phyloP scores from a whole-genome alignment of 2,329 filamentous ascomycete genomes.

The Diaporthe sp. region DNA sequence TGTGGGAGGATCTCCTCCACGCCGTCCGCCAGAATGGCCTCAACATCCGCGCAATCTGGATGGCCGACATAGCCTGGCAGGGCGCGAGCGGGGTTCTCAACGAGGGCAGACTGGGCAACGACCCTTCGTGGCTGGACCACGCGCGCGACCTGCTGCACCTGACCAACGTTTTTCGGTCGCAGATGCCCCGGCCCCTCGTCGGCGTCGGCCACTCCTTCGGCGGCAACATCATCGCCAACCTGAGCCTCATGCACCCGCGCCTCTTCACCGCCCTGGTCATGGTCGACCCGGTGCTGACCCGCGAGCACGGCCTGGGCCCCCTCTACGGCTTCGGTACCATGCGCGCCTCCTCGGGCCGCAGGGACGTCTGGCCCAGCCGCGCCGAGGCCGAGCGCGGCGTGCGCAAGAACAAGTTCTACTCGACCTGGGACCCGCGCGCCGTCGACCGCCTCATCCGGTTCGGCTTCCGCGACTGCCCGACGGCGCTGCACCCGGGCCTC shows the following conservation, averaged over 20 bases:
- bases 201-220: constrained; percentile 94
- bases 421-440: constrained; percentile 84
- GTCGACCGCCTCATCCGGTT: constrained; percentile 79
- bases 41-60: constrained; percentile 86
- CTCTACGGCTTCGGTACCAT: constrained; percentile 57
- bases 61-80: constrained; percentile 89
- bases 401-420: constrained; percentile 79
- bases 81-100: constrained; percentile 85
- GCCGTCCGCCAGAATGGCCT: constrained; percentile 70
- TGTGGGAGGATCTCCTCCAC: constrained; percentile 85
- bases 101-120: constrained; percentile 81
- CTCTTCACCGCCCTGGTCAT: constrained; percentile 81
- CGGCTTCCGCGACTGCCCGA: constrained; percentile 82
- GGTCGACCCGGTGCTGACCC: constrained; percentile 85
- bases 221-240: constrained; percentile 77
- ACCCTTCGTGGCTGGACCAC: constrained; percentile 90
- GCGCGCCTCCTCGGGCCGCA: constrained; percentile 75
- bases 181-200: constrained; percentile 85
- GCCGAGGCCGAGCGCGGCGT: constrained; percentile 77
- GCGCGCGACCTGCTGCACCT: constrained; percentile 86
- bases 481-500: constrained; percentile 64
- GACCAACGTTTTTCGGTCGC: constrained; percentile 83
- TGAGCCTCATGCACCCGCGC: constrained; percentile 83
- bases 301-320: constrained; percentile 55
- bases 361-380: constrained; percentile 86